Percentiles rank a stretch among this genome's conserved stretches.
Conservation (phyloP, 2,329 filamentous ascomycete species). For the Arachnomyces sp. region DNA sequence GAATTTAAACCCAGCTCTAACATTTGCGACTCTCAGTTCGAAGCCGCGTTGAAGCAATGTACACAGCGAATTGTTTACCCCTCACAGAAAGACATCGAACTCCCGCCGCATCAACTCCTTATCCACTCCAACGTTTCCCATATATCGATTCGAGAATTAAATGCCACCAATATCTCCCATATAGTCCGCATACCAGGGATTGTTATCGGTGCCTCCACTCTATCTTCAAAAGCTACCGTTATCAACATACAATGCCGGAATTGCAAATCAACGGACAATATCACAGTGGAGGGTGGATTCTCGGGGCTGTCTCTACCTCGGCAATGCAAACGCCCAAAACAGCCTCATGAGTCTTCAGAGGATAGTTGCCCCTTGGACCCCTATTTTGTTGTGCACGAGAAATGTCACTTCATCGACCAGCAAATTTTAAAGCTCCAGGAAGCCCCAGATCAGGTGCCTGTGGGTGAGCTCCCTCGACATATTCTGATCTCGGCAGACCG, state of each 20-base stretch:
- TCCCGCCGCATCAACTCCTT: slow-evolving; percentile 90
- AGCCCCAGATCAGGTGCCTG: slow-evolving; percentile 92
- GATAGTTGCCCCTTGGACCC: slow-evolving; percentile 85
- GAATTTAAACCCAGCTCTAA: neutral
- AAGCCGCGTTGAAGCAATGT: slow-evolving; percentile 80
- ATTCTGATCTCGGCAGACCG: slow-evolving; percentile 95
- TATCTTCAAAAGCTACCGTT: slow-evolving; percentile 88
- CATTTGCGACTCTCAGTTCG: slow-evolving; percentile 57
- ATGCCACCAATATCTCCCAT: slow-evolving; percentile 83
- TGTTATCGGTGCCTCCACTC: slow-evolving; percentile 91
- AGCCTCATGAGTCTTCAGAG: slow-evolving; percentile 55
- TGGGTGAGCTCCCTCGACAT: slow-evolving; percentile 89
- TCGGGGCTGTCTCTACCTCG: slow-evolving; percentile 77
- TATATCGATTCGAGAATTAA: slow-evolving; percentile 87
- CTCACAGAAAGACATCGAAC: slow-evolving; percentile 55
- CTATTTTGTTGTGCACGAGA: slow-evolving; percentile 92
- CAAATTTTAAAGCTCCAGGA: slow-evolving; percentile 98
- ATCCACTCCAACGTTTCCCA: slow-evolving; percentile 87
- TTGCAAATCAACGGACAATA: slow-evolving; percentile 63
- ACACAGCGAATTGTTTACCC: slow-evolving; percentile 92
- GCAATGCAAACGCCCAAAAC: slow-evolving; percentile 59
- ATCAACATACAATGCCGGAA: slow-evolving; percentile 82
- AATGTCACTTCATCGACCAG: slow-evolving; percentile 90
- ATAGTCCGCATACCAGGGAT: slow-evolving; percentile 97
- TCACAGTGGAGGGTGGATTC: slow-evolving; percentile 78